Conservation (phyloP, 805 yeast genomes). For the Myxozyma udenii region DNA sequence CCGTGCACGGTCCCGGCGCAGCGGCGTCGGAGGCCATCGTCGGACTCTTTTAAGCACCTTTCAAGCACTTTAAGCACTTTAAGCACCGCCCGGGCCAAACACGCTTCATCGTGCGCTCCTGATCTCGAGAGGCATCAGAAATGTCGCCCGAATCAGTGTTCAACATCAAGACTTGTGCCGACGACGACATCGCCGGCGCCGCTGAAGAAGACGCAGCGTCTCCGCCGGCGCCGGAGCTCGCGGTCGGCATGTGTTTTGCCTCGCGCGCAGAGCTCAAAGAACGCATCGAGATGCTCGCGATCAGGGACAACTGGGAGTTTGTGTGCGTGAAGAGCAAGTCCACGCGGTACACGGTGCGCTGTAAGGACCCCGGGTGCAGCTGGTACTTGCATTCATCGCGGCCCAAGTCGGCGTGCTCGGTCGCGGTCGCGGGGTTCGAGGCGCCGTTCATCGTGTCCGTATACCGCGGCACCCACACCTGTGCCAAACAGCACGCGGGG, state of each 20-base stretch:
- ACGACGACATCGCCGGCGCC: not conserved
- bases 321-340: conserved; percentile 18
- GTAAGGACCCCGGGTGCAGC: conserved; percentile 16
- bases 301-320: conserved; percentile 21
- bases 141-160: no score
- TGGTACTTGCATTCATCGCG: conserved; percentile 22
- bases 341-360: conserved; percentile 15
- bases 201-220: not conserved
- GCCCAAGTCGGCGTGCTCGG: conserved; percentile 7
- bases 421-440: not conserved
- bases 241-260: conserved; percentile 15
- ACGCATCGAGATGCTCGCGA: conserved; percentile 14
- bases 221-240: conserved; percentile 2
- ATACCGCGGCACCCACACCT: conserved; percentile 12
- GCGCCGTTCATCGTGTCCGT: conserved; percentile 21
- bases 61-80: no score
- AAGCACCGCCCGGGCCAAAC: no score
- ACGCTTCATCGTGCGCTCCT: no score
- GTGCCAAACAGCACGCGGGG: conserved; percentile 13
- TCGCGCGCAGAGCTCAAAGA: conserved; percentile 16
- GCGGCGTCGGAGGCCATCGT: no score
- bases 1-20: no score
- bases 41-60: no score
- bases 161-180: no score
- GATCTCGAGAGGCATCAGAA: no score